Evolutionary conservation across 352 stramenopile genomes (phyloP).

Genomic region (Albugo candida): DNA sequence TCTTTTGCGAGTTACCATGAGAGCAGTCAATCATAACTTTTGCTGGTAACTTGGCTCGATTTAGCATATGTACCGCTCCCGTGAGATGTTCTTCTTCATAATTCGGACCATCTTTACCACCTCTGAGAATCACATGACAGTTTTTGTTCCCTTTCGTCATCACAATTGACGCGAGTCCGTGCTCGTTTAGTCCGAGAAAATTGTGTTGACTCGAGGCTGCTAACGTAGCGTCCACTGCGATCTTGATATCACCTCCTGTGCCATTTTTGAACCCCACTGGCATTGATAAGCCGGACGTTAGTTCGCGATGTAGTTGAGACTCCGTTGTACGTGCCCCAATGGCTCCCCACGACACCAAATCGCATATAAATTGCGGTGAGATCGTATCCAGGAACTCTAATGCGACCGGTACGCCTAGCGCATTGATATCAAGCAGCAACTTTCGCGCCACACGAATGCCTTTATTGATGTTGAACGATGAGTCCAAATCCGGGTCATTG

Average conservation of each 20-base stretch:
- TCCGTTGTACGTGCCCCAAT: conserved; percentile 73
- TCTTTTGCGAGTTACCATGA: conserved; percentile 73
- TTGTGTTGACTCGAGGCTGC: conserved; percentile 54
- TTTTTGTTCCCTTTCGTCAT: conserved; percentile 68
- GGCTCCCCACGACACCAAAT: conserved; percentile 63
- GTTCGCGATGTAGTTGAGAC: conserved; percentile 62
- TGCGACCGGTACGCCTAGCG: conserved; percentile 36
- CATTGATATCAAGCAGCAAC: conserved; percentile 65
- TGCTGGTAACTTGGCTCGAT: conserved; percentile 37
- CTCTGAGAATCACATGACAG: conserved; percentile 72
- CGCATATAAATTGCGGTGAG: conserved; percentile 55
- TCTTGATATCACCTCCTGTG: conserved; percentile 58
- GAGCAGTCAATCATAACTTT: conserved; percentile 82
- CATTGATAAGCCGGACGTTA: conserved; percentile 64
- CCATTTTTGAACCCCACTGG: conserved; percentile 76
- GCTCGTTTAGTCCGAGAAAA: conserved; percentile 64
- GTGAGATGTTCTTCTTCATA: conserved; percentile 60
- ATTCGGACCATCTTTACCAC: conserved; percentile 56
- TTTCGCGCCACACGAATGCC: conserved; percentile 65
- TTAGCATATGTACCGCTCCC: conserved; percentile 29
- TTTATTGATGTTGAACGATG: conserved; percentile 81
- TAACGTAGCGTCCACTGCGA: conserved; percentile 55
- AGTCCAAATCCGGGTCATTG: conserved; percentile 67
- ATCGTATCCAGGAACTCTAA: conserved; percentile 74
- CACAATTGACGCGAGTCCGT: conserved; percentile 66